Evolutionary conservation across 2,329 filamentous ascomycete genomes (phyloP), one percentile per base, ranked within the genome.

Genomic region (Chrysoporthe deuterocubensis): DNA sequence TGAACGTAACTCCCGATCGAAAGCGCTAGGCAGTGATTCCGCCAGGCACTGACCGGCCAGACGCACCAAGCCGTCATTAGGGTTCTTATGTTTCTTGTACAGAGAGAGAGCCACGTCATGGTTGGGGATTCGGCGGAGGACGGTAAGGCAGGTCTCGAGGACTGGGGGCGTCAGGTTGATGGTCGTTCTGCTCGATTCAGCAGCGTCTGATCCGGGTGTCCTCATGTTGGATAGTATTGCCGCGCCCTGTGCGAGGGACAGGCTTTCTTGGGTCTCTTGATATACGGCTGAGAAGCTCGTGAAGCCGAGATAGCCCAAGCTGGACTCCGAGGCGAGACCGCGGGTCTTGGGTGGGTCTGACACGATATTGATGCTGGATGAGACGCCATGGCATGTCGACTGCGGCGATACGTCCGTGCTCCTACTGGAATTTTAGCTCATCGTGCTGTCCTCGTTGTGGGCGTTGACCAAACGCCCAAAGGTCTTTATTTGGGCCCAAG

Each of bases 211-310:
- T 16, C 62, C 40, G 3, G 62, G 62, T 1, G 62, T 64, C 32
- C 40, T 56, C 32, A 57, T 43, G 48, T 26, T 32, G 16, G 67
- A 54, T 6, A 42, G n/a, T 1, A 54, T 42, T 1, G 60, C 26
- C 21, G 44, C 66, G 48, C 71, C 74, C 62, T 78, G 74, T 11
- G 78, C 72, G 5, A 79, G 74, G 4, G 76, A 78, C 2, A 82
- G 71, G 21, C 76, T 81, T 52, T 77, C 78, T 9, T 78, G 75
- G 0, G 81, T 81, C 66, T 82, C 81, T 32, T 81, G 78, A 60
- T 79, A 80, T 32, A 82, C 79, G 16, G 77, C 75, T 60, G 75
- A 79, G 69, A 80, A 81, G 66, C 80, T 83, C 2, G 80, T 83
- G 71, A 79, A 81, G 64, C 81, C 81, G n/a, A 83, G 75, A 73